These are phyloP conservation scores for Axilococcus clingmanii DNA, from an alignment of 139 green algal species.

Conservation along the genomic window DNA sequence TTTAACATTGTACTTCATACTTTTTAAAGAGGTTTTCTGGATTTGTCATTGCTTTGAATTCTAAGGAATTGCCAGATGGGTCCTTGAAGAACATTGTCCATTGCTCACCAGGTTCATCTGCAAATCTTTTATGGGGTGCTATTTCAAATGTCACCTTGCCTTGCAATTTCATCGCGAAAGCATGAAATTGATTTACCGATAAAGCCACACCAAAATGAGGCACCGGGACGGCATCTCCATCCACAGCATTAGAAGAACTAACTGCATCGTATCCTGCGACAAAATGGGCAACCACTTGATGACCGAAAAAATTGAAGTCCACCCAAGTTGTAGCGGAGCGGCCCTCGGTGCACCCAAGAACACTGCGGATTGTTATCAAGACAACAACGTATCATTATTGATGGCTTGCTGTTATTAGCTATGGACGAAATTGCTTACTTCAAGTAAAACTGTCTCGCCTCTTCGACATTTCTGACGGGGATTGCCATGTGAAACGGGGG, in stretches of 20 bases:
- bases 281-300: conserved; percentile 65
- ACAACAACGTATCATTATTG: neutral
- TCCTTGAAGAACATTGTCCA: conserved; percentile 87
- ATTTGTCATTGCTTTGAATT: conserved; percentile 90
- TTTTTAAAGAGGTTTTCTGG: conserved; percentile 82
- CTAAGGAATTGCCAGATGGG: conserved; percentile 66
- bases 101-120: conserved; percentile 49
- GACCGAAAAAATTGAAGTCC: conserved; percentile 71
- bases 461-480: conserved; percentile 52
- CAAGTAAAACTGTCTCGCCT: conserved; percentile 60
- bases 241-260: conserved; percentile 31
- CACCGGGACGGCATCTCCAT: conserved; percentile 78
- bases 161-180: conserved; percentile 44
- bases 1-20: conserved; percentile 46
- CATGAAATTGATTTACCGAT: conserved; percentile 54
- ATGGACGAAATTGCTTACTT: conserved; percentile 13
- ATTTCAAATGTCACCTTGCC: conserved; percentile 54
- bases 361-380: conserved; percentile 16
- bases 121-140: conserved; percentile 71
- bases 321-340: conserved; percentile 30
- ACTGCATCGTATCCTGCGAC: conserved; percentile 53
- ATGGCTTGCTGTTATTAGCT: neutral
- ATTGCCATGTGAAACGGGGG: conserved; percentile 72
- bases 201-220: conserved; percentile 73
- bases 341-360: conserved; percentile 52